Evolutionary conservation across 225 moss, liverwort and hornwort genomes (phyloP), one percentile per base, ranked within the genome.

Genomic region (Anthoceros angustus): DNA sequence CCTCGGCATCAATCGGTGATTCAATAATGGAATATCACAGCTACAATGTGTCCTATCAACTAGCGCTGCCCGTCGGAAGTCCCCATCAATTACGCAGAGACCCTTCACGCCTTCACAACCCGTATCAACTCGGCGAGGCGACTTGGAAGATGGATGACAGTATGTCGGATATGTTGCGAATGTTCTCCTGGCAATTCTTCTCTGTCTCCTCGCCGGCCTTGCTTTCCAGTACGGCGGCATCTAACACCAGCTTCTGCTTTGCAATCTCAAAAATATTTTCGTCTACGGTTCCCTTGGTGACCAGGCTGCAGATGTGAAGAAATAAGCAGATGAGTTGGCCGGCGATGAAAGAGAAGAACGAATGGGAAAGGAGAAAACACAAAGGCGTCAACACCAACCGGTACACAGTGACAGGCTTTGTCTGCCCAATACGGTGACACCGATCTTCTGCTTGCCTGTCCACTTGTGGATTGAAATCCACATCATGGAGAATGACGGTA

Each of bases 391-490:
- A 41, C n/a, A 70, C 71, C 41, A 55, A 85, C 82, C 95, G 77
- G 68, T 95, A 95, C 42, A 95, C 79, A 23, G 95, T 95, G 45
- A 95, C 95, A 68, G 95, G 91, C 67, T 84, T 95, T 12, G 75
- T 75, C 67, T 95, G 95, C 68, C 95, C 95, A 39, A 95, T 95
- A 40, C 95, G 86, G 71, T 95, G 95, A 69, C 88, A 95, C 25
- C 95, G 84, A 82, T 95, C 95, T 68, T 95, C 95, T 43, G 95
- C 95, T 76, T 95, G 95, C 63, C 91, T 86, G 70, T 95, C 95
- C 90, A 95, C 91, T 79, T 95, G 95, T 23, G 95, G 95, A 73
- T 95, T 95, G 68, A 95, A 95, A 81, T 95, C 95, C 68, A 95
- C 80, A 73, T 95, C 95, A 70, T 95, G 95, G 67, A 95, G 80